These are phyloP conservation scores for Ophiocordyceps camponoti-saundersi DNA, from an alignment of 2,329 filamentous ascomycete genomes.

Conservation along the genomic window DNA sequence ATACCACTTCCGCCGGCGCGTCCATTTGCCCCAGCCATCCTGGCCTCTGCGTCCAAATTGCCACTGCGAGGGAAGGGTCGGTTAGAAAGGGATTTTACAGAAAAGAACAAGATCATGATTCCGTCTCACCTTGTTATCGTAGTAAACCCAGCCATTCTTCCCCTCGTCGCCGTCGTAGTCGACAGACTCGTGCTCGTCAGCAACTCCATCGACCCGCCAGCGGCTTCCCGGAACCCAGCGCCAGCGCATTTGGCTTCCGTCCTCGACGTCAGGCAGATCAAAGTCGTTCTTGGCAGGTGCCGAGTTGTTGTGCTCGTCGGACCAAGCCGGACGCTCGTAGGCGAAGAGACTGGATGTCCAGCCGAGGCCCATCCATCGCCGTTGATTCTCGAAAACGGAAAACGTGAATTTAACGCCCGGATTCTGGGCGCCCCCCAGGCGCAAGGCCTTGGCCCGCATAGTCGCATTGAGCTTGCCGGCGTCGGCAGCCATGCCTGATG, in stretches of 20 bases:
- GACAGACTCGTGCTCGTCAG: conserved; percentile 25
- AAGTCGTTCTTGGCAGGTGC: conserved; percentile 59
- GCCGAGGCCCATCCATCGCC: conserved; percentile 83
- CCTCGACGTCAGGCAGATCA: conserved; percentile 43
- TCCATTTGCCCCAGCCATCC: conserved; percentile 92
- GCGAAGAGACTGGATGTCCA: conserved; percentile 88
- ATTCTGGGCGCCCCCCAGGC: conserved; percentile 29
- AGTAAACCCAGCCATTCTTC: conserved; percentile 83
- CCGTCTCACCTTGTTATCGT: conserved; percentile 72
- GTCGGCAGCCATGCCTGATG: conserved; percentile 4
- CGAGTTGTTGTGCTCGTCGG: conserved; percentile 81
- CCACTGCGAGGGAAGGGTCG: conserved; percentile 43
- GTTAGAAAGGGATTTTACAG: neutral
- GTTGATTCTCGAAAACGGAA: conserved; percentile 89
- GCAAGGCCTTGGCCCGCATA: conserved; percentile 11
- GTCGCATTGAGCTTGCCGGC: conserved; percentile 7
- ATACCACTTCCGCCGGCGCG: conserved; percentile 85
- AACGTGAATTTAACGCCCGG: conserved; percentile 91
- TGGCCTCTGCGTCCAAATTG: conserved; percentile 66
- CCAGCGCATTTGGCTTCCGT: conserved; percentile 39
- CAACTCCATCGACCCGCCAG: conserved; percentile 71
- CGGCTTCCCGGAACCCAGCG: conserved; percentile 71
- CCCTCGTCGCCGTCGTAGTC: conserved; percentile 43
- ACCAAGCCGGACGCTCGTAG: conserved; percentile 83
- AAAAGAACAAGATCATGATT: neutral